A percentile compares a stretch with the other conserved stretches of the same genome.
phyloP scores from a whole-genome alignment of 2,329 filamentous ascomycete genomes.

The Diaporthe longicolla region DNA sequence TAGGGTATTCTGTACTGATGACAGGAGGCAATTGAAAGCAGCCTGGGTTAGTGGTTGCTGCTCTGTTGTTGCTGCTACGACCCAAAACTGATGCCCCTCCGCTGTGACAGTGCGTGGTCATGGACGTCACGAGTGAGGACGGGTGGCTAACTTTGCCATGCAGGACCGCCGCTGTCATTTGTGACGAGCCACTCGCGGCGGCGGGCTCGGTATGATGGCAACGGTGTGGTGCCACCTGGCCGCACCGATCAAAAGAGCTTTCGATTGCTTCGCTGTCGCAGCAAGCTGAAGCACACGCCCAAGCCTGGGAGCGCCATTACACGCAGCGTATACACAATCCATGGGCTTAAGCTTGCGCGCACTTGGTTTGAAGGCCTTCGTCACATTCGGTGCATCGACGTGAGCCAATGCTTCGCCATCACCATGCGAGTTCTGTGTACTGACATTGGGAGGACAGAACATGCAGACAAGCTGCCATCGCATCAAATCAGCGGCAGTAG shows the following conservation, averaged over 20 bases:
- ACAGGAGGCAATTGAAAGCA: neutral
- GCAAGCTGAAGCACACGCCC: neutral
- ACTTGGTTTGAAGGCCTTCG: neutral
- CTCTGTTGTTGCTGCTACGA: conserved; percentile 1
- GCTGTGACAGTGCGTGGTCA: neutral
- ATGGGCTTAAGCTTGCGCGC: neutral
- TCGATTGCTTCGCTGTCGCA: neutral
- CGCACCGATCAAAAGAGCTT: conserved; percentile 6
- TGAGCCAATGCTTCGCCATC: neutral
- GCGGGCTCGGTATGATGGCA: conserved; percentile 8
- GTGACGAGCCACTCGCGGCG: conserved; percentile 40
- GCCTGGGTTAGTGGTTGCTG: neutral
- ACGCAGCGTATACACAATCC: neutral
- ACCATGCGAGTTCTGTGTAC: neutral
- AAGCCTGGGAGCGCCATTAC: no score
- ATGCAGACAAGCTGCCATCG: neutral
- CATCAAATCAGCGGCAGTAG: neutral
- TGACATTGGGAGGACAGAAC: neutral
- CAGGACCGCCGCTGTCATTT: conserved; percentile 40
- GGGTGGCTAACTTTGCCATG: conserved; percentile 33
- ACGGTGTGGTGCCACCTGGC: conserved; percentile 24
- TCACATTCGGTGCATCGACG: neutral
- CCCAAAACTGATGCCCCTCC: neutral
- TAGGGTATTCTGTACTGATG: neutral
- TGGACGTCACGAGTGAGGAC: conserved; percentile 25